Evolutionary conservation across 169 alveolate species (phyloP).

Genomic region (Miamiensis avidus): DNA sequence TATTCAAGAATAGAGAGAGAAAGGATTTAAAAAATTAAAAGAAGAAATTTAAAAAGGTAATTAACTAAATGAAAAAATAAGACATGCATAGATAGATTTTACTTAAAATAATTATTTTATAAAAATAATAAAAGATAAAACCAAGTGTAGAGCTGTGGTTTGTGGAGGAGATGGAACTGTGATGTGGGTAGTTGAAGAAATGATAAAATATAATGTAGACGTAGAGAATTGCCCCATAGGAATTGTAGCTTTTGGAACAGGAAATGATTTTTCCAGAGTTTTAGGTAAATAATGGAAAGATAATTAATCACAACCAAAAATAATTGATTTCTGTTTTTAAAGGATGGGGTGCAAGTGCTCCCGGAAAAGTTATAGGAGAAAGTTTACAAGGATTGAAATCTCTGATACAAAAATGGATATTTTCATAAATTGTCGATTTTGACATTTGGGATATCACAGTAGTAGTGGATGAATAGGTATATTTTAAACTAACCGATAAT

Average conservation of each 20-base stretch:
- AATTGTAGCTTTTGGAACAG: slow-evolving; percentile 95
- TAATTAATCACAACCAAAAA: no score
- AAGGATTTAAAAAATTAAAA: background rate
- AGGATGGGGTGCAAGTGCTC: slow-evolving; percentile 43
- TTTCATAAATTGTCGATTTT: slow-evolving; percentile 79
- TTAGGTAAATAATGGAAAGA: slow-evolving; percentile 55
- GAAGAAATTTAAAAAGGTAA: slow-evolving; percentile 1
- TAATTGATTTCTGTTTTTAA: no score
- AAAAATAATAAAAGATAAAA: slow-evolving; percentile 6
- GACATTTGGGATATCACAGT: slow-evolving; percentile 91
- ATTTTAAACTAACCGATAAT: slow-evolving; percentile 3
- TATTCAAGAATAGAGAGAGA: background rate
- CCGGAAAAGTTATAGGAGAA: slow-evolving; percentile 25
- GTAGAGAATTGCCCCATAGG: slow-evolving; percentile 78
- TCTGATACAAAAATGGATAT: slow-evolving; percentile 68
- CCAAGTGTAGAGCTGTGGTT: slow-evolving; percentile 76
- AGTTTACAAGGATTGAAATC: slow-evolving; percentile 79
- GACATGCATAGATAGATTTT: background rate
- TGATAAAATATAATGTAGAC: slow-evolving; percentile 77
- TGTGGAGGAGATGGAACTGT: slow-evolving; percentile 98
- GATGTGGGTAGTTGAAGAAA: slow-evolving; percentile 90
- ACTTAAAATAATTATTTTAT: background rate
- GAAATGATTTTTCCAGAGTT: slow-evolving; percentile 94
- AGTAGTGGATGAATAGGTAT: slow-evolving; percentile 60
- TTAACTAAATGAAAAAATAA: background rate